Evolutionary conservation across 2,329 filamentous ascomycete species (phyloP).

Genomic region (Talaromyces sp.): DNA sequence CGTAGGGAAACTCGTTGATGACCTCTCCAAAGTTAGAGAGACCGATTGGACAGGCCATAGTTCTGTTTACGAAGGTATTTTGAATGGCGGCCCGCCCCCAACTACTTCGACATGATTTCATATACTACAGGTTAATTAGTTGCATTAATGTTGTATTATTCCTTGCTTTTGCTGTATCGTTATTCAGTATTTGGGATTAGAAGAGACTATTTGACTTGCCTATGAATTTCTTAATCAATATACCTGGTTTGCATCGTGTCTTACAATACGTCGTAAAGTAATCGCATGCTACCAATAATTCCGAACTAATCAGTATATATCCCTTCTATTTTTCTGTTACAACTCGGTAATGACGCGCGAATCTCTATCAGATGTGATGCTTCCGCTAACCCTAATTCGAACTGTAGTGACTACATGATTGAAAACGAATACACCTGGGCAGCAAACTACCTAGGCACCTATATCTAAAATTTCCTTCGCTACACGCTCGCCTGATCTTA

Average conservation of each 20-base stretch:
- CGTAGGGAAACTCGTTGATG: slow-evolving; percentile 56
- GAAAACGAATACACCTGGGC: neutral
- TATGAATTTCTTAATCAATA: neutral
- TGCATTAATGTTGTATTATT: neutral
- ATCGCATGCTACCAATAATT: no score
- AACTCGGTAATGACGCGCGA: neutral
- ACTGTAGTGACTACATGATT: neutral
- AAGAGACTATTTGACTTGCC: neutral
- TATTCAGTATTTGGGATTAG: neutral
- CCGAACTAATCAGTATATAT: no score
- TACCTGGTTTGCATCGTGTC: neutral
- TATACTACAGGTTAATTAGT: neutral
- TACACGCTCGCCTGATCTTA: neutral
- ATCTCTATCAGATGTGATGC: neutral
- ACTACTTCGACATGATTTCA: neutral
- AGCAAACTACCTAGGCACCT: neutral
- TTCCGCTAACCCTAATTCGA: neutral
- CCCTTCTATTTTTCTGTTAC: no score
- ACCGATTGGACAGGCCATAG: slow-evolving; percentile 58
- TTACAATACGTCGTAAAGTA: neutral
- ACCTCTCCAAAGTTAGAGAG: slow-evolving; percentile 52
- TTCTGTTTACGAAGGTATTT: slow-evolving; percentile 53
- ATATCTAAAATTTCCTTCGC: neutral
- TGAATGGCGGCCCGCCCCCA: slow-evolving; percentile 15
- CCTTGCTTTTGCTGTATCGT: neutral